phyloP scores from a whole-genome alignment of 78 protist species.

The Guillardia theta region DNA sequence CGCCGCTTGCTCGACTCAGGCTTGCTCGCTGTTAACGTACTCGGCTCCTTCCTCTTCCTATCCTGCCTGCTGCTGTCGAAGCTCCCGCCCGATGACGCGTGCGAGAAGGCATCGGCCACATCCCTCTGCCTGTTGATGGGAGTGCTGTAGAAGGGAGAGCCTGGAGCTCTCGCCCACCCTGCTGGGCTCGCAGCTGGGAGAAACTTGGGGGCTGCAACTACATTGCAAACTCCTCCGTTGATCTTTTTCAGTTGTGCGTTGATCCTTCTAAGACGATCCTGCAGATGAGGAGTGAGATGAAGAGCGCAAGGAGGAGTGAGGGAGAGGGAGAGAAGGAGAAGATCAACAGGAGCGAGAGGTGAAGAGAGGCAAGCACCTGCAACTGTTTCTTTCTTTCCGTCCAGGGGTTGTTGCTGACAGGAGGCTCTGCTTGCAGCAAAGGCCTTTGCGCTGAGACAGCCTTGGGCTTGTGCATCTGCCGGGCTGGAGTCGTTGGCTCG shows the following conservation, averaged over 20 bases:
- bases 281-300: too few relatives aligned
- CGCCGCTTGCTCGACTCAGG: not conserved
- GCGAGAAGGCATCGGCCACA: not conserved
- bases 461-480: not conserved
- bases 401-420: not conserved
- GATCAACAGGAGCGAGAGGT: too few relatives aligned
- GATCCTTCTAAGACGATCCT: not conserved
- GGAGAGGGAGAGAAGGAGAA: too few relatives aligned
- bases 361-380: not conserved
- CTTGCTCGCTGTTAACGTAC: not conserved
- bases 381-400: not conserved
- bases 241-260: not conserved
- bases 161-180: not conserved
- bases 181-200: not conserved
- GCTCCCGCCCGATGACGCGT: not conserved
- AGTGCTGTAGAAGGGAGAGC: not conserved
- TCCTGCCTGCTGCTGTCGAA: not conserved
- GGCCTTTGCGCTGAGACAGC: not conserved
- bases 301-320: too few relatives aligned
- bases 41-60: not conserved
- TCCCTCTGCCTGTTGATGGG: too few relatives aligned
- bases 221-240: too few relatives aligned
- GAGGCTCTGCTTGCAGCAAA: not conserved
- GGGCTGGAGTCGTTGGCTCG: not conserved
- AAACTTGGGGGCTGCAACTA: too few relatives aligned